Percentiles rank a stretch among this genome's conserved stretches.
phyloP scores from a whole-genome alignment of 306 rosid species.

The Albizia julibrissin region DNA sequence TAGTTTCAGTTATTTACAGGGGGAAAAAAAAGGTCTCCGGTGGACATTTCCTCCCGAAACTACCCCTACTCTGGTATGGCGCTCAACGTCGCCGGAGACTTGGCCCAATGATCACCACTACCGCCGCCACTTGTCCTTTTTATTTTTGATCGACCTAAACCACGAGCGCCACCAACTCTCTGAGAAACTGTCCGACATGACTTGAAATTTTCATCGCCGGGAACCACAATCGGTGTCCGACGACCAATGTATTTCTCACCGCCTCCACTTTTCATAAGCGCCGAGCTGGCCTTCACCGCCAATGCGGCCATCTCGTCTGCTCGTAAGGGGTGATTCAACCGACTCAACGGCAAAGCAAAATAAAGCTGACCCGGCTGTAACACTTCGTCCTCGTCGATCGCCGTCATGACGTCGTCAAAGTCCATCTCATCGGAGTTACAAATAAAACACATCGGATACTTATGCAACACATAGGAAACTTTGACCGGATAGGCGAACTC shows the following conservation, averaged over 20 bases:
- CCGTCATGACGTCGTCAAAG: constrained; percentile 60
- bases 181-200: constrained; percentile 28
- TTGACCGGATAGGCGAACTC: constrained; percentile 67
- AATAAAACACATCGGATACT: constrained; percentile 62
- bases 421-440: constrained; percentile 89
- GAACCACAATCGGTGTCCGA: constrained; percentile 34
- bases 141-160: constrained; percentile 26
- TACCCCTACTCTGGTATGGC: constrained; percentile 69
- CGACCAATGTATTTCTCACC: constrained; percentile 40
- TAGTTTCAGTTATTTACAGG: constrained; percentile 10
- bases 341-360: constrained; percentile 69
- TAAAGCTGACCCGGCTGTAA: constrained; percentile 81
- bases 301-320: constrained; percentile 83
- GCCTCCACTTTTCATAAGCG: constrained; percentile 49
- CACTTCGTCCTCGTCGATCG: constrained; percentile 56
- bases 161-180: not conserved
- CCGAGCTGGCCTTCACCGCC: constrained; percentile 77
- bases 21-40: not conserved
- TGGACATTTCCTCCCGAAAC: constrained; percentile 31
- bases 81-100: constrained; percentile 46
- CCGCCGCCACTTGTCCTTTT: constrained; percentile 28
- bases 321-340: constrained; percentile 47
- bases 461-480: constrained; percentile 65
- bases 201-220: constrained; percentile 39
- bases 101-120: constrained; percentile 31